Percentiles rank a stretch among this genome's conserved stretches.
phyloP scores from a whole-genome alignment of 495 filamentous ascomycete species.

The Lentithecium fluviatile region DNA sequence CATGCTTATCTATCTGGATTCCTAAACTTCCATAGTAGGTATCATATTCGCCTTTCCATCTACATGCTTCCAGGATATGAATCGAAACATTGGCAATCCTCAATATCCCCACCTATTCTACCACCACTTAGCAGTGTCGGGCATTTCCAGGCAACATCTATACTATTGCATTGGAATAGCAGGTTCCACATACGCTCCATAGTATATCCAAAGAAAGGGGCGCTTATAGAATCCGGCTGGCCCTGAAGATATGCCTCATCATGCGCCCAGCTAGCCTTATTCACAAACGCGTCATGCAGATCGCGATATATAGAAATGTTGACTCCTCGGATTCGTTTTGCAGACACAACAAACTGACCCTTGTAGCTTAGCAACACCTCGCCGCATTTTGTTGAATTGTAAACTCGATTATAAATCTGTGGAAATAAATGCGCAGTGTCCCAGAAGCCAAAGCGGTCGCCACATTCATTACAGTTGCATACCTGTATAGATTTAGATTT shows the following conservation, averaged over 20 bases:
- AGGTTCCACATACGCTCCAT: slow-evolving; percentile 48
- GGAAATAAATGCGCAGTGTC: slow-evolving; percentile 40
- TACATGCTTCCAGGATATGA: too few species aligned
- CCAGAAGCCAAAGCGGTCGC: slow-evolving; percentile 43
- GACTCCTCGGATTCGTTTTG: slow-evolving; percentile 42
- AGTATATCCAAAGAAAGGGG: slow-evolving; percentile 47
- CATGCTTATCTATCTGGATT: too few species aligned
- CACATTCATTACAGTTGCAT: slow-evolving; percentile 42
- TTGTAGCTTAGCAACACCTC: slow-evolving; percentile 45
- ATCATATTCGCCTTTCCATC: too few species aligned
- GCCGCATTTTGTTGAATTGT: slow-evolving; percentile 12
- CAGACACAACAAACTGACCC: slow-evolving; percentile 50
- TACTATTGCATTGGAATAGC: slow-evolving; percentile 46
- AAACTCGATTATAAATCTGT: slow-evolving; percentile 35
- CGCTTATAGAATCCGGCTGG: slow-evolving; percentile 38
- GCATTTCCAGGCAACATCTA: slow-evolving; percentile 41
- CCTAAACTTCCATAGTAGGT: too few species aligned
- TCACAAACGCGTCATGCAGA: slow-evolving; percentile 38
- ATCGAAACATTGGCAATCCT: slow-evolving; percentile 48
- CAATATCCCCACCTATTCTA: slow-evolving; percentile 34
- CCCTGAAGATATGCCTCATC: slow-evolving; percentile 29
- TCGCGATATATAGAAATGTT: slow-evolving; percentile 40
- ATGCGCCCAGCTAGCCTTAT: slow-evolving; percentile 40
- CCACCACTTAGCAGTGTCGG: slow-evolving; percentile 43
- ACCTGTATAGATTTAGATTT: too few species aligned